These are phyloP conservation scores for Cystoisospora suis DNA, from an alignment of 169 alveolate species.

Conservation along the genomic window DNA sequence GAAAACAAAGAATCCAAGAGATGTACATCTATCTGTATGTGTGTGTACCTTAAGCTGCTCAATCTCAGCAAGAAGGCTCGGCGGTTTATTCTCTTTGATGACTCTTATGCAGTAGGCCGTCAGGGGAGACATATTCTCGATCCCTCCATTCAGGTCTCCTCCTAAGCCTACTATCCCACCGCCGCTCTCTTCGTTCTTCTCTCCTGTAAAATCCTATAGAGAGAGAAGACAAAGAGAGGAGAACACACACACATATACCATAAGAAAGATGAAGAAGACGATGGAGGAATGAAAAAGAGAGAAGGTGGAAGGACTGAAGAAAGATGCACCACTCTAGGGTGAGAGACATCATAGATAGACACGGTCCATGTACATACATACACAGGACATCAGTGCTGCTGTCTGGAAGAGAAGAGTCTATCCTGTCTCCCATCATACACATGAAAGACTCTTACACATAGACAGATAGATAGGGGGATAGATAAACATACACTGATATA, in stretches of 20 bases:
- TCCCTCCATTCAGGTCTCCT: constrained; percentile 32
- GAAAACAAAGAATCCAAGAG: neutral
- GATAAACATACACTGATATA: neutral
- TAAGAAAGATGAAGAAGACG: neutral
- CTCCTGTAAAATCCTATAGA: constrained; percentile 41
- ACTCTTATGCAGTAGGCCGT: constrained; percentile 54
- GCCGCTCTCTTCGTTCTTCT: neutral
- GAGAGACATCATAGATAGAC: too few relatives aligned
- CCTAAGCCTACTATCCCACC: too few relatives aligned
- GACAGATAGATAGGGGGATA: too few relatives aligned
- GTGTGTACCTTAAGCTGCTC: constrained; percentile 51
- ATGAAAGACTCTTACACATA: too few relatives aligned
- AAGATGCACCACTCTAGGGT: too few relatives aligned
- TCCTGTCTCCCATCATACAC: too few relatives aligned
- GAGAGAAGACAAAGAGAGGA: neutral
- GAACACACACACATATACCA: neutral
- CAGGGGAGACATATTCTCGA: constrained; percentile 45
- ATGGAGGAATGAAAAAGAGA: neutral
- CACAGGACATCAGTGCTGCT: too few relatives aligned
- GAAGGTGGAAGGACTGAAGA: neutral
- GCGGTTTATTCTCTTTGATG: constrained; percentile 42
- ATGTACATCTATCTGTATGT: neutral
- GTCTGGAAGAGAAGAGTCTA: too few relatives aligned
- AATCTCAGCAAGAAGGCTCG: constrained; percentile 29
- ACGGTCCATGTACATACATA: too few relatives aligned